Percentiles rank a stretch among this genome's conserved stretches.
These are phyloP conservation scores for Datura wrightii DNA, from an alignment of 257 asterid species.

Conservation along the genomic window DNA sequence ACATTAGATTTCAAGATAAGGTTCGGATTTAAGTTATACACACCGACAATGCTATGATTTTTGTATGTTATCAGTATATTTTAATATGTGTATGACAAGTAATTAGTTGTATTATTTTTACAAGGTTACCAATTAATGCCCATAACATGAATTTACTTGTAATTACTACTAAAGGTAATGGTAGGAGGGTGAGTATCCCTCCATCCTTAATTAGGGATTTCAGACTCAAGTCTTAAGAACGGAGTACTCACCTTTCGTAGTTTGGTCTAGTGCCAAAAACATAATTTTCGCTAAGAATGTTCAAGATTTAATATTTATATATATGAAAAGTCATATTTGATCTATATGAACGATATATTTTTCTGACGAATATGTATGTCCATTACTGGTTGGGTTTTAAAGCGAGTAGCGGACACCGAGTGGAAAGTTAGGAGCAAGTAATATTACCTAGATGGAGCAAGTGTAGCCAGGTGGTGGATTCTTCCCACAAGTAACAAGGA, in stretches of 20 bases:
- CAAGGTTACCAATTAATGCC: background rate
- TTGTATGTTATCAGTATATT: background rate
- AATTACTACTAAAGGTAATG: background rate
- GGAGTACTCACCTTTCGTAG: too few relatives aligned
- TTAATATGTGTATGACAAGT: background rate
- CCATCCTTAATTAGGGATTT: background rate
- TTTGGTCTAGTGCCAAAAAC: background rate
- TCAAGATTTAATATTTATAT: too few relatives aligned
- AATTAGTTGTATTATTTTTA: background rate
- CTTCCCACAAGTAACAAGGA: slow-evolving; percentile 78
- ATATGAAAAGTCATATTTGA: too few relatives aligned
- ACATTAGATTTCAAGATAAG: background rate
- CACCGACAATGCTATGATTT: background rate
- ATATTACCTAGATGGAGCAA: slow-evolving; percentile 59
- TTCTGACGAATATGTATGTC: too few relatives aligned
- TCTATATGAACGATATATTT: background rate
- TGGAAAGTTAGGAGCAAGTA: background rate
- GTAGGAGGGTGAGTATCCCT: background rate
- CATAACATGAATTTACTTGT: too few relatives aligned
- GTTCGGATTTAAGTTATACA: background rate
- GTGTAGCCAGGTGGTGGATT: slow-evolving; percentile 93
- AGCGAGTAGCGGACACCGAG: background rate
- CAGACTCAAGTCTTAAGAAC: background rate
- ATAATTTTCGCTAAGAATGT: background rate
- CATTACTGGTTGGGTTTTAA: background rate